These are phyloP conservation scores for Debaryomyces maramus DNA, from an alignment of 805 yeast genomes.

Conservation along the genomic window DNA sequence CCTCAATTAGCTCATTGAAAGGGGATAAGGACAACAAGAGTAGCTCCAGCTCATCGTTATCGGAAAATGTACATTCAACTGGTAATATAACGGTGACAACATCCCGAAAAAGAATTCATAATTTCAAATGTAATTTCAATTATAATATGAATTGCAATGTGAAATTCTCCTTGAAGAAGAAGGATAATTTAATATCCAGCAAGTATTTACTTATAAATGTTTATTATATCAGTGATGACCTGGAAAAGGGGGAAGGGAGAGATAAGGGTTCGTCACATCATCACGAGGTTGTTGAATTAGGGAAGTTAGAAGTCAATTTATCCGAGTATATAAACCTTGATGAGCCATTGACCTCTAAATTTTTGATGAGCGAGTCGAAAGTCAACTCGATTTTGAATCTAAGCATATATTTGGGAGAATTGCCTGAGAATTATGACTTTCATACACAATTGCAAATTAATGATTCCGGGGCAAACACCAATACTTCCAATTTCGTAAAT, in stretches of 20 bases:
- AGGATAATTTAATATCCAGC: slow-evolving; percentile 39
- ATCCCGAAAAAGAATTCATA: slow-evolving; percentile 32
- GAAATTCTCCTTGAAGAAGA: slow-evolving; percentile 40
- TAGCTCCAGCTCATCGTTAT: neutral
- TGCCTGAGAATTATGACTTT: slow-evolving; percentile 39
- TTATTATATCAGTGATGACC: slow-evolving; percentile 30
- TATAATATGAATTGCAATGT: slow-evolving; percentile 35
- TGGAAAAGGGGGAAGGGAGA: neutral
- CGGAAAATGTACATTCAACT: neutral
- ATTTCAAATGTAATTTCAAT: slow-evolving; percentile 41
- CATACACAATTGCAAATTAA: slow-evolving; percentile 41
- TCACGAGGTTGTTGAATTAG: slow-evolving; percentile 46
- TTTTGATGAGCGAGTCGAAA: slow-evolving; percentile 73
- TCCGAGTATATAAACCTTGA: slow-evolving; percentile 66
- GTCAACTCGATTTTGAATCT: slow-evolving; percentile 77
- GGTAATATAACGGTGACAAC: slow-evolving; percentile 30
- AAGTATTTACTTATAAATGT: slow-evolving; percentile 43
- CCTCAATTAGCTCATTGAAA: neutral
- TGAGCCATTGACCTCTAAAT: slow-evolving; percentile 56
- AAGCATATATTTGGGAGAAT: slow-evolving; percentile 51
- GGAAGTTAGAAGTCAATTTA: slow-evolving; percentile 64
- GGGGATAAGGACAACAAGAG: neutral
- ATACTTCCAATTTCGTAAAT: slow-evolving; percentile 4
- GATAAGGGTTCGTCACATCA: slow-evolving; percentile 12
- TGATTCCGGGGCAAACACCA: slow-evolving; percentile 16